phyloP scores from a whole-genome alignment of 2,329 filamentous ascomycete species.

The Calycina herbarum region DNA sequence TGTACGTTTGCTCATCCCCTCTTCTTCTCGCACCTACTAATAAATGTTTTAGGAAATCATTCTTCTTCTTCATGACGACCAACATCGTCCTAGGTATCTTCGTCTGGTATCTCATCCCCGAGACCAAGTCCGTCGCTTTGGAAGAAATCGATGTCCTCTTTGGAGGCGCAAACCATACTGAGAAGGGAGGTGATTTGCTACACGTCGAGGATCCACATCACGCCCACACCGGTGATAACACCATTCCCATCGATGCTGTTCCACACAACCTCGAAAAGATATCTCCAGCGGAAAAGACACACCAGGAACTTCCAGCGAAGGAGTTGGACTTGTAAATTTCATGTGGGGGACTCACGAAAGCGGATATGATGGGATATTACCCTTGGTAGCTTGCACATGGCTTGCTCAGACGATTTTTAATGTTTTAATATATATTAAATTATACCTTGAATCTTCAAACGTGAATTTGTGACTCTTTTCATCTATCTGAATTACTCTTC shows the following conservation, averaged over 20 bases:
- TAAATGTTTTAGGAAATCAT: conserved; percentile 23
- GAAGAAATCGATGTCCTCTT: conserved; percentile 59
- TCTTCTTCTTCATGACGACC: conserved; percentile 55
- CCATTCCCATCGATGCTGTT: neutral
- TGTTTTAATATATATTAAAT: conserved; percentile 1
- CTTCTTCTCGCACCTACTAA: neutral
- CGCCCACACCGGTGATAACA: conserved; percentile 16
- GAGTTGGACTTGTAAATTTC: conserved; percentile 4
- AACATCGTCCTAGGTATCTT: conserved; percentile 49
- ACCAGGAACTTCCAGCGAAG: neutral
- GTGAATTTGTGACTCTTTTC: neutral
- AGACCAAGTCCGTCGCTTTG: conserved; percentile 54
- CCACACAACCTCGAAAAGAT: conserved; percentile 38
- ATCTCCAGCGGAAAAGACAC: neutral
- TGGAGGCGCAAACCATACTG: conserved; percentile 39
- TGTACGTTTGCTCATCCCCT: conserved; percentile 29
- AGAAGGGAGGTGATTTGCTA: conserved; percentile 35
- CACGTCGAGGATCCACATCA: conserved; percentile 28
- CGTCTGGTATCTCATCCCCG: conserved; percentile 53
- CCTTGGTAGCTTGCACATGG: too few relatives aligned
- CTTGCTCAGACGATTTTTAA: neutral
- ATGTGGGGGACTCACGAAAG: neutral
- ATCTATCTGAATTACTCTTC: neutral
- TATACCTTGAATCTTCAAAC: neutral
- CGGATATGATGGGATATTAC: neutral